Percentiles rank a stretch among this genome's conserved stretches.
These are phyloP conservation scores for Chytridiales sp. DNA, from an alignment of 371 early-diverging fungal genomes.

Conservation along the genomic window DNA sequence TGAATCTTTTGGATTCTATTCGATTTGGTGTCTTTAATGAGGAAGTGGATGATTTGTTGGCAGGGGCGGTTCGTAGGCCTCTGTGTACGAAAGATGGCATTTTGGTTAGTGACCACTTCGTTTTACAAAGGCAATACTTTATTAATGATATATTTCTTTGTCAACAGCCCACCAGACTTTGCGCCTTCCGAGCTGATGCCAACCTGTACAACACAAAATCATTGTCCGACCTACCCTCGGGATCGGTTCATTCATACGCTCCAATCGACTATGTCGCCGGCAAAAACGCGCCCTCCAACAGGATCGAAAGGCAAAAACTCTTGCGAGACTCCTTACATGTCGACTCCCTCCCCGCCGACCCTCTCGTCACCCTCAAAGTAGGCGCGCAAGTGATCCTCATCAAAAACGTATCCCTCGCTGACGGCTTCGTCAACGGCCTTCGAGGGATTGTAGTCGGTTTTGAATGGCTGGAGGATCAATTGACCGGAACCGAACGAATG, in stretches of 20 bases:
- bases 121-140: background rate
- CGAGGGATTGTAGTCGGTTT: slow-evolving; percentile 67
- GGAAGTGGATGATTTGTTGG: slow-evolving; percentile 13
- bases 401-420: slow-evolving; percentile 61
- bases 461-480: slow-evolving; percentile 14
- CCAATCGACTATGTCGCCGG: slow-evolving; percentile 2
- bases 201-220: slow-evolving; percentile 12
- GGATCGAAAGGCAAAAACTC: background rate
- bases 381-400: slow-evolving; percentile 88
- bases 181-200: slow-evolving; percentile 22
- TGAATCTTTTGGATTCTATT: slow-evolving; percentile 40
- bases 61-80: background rate
- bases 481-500: background rate
- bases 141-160: too few relatives aligned
- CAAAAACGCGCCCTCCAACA: slow-evolving; percentile 3
- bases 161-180: slow-evolving; percentile 26
- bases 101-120: background rate
- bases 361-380: slow-evolving; percentile 53
- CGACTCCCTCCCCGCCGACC: slow-evolving; percentile 10
- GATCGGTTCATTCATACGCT: background rate
- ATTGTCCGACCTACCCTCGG: background rate
- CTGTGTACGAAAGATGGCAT: slow-evolving; percentile 1
- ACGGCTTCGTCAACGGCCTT: slow-evolving; percentile 76
- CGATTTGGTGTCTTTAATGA: slow-evolving; percentile 37
- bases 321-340: slow-evolving; percentile 3